phyloP scores from a whole-genome alignment of 306 rosid species.

The Carpinus viminea region DNA sequence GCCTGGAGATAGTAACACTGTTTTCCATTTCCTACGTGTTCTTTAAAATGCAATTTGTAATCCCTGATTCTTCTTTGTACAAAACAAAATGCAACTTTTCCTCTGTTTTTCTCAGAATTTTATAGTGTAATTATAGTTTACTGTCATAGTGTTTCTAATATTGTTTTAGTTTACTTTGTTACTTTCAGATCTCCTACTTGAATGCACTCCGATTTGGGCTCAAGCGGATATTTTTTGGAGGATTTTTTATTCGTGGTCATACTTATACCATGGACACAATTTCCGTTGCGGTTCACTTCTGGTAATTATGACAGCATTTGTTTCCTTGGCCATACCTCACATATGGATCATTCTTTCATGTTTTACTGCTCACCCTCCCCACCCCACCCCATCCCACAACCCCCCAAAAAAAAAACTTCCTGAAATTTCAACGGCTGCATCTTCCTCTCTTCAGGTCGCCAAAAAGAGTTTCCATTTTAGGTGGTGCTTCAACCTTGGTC shows the following conservation, averaged over 20 bases:
- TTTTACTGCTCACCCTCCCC: not conserved
- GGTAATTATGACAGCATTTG: constrained; percentile 41
- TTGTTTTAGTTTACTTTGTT: constrained; percentile 16
- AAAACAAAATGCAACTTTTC: not conserved
- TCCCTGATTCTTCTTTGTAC: not conserved
- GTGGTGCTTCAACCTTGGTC: not conserved
- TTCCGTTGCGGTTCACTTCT: constrained; percentile 90
- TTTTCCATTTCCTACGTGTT: not conserved
- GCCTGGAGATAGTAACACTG: not conserved
- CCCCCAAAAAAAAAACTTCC: too few relatives aligned
- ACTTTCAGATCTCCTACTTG: constrained; percentile 76
- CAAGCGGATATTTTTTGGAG: constrained; percentile 90
- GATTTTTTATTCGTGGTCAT: constrained; percentile 87
- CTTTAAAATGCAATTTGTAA: not conserved
- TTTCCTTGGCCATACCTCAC: not conserved
- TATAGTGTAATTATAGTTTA: not conserved
- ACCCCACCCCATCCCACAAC: not conserved
- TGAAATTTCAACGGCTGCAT: not conserved
- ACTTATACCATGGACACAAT: constrained; percentile 92
- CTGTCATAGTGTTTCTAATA: constrained; percentile 18
- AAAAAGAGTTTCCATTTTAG: not conserved
- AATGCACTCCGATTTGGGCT: constrained; percentile 93
- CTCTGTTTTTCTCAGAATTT: not conserved
- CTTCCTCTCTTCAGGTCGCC: not conserved
- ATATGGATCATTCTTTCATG: not conserved